phyloP scores from a whole-genome alignment of 306 rosid species.

The Benincasa hispida region DNA sequence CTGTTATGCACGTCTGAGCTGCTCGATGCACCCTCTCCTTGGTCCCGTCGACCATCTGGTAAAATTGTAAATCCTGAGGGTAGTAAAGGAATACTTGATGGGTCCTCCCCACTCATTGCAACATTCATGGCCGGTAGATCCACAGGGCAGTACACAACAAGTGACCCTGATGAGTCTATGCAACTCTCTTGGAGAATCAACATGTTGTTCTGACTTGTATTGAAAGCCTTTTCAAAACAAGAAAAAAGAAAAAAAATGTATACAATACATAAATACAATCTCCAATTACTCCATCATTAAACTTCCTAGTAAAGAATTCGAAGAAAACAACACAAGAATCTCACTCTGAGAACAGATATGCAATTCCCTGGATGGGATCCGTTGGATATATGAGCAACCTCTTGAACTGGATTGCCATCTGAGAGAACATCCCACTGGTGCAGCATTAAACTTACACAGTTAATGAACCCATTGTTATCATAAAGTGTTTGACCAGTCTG shows the following conservation, averaged over 20 bases:
- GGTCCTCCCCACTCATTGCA: slow-evolving; percentile 91
- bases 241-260: not conserved
- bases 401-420: slow-evolving; percentile 70
- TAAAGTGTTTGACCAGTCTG: not conserved
- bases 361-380: slow-evolving; percentile 89
- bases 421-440: slow-evolving; percentile 94
- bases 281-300: not conserved
- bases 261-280: not conserved
- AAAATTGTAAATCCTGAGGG: slow-evolving; percentile 79
- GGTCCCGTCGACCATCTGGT: slow-evolving; percentile 41
- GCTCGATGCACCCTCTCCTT: slow-evolving; percentile 44
- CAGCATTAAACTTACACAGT: not conserved
- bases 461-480: not conserved
- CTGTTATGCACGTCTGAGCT: slow-evolving; percentile 28
- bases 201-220: slow-evolving; percentile 85
- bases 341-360: slow-evolving; percentile 81
- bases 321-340: not conserved
- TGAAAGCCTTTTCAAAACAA: slow-evolving; percentile 36
- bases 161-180: slow-evolving; percentile 73
- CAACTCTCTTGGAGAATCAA: slow-evolving; percentile 93
- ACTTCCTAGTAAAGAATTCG: not conserved
- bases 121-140: slow-evolving; percentile 72
- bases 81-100: slow-evolving; percentile 67
- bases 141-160: slow-evolving; percentile 78
- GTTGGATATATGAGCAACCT: slow-evolving; percentile 89